Conservation (phyloP, 2,329 filamentous ascomycete genomes). For the Cytospora paraplurivora region DNA sequence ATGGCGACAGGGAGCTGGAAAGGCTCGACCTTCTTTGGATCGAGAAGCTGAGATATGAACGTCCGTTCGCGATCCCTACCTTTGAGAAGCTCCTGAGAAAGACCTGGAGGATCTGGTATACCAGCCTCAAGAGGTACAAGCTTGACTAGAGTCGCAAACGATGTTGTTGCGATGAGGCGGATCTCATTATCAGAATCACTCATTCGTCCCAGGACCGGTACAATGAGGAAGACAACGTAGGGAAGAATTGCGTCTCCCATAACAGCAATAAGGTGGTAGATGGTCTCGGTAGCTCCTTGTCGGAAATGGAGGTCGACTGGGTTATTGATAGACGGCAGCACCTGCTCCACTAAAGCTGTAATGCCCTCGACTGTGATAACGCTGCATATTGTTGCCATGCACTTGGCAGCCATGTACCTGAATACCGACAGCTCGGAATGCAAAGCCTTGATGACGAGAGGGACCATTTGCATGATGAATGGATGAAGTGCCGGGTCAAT, state of each 20-base stretch:
- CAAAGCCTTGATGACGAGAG: constrained; percentile 82
- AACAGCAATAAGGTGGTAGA: constrained; percentile 96
- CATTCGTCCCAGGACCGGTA: constrained; percentile 95
- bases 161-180: constrained; percentile 89
- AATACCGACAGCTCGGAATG: constrained; percentile 89
- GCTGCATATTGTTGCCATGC: constrained; percentile 95
- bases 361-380: constrained; percentile 94
- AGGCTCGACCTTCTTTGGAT: constrained; percentile 93
- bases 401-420: constrained; percentile 95
- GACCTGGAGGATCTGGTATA: constrained; percentile 91
- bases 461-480: constrained; percentile 82
- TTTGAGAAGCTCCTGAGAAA: constrained; percentile 84
- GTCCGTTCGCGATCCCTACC: constrained; percentile 93
- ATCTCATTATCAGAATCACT: constrained; percentile 98
- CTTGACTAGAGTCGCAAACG: constrained; percentile 95
- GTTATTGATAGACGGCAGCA: constrained; percentile 89
- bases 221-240: constrained; percentile 98
- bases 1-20: constrained; percentile 95
- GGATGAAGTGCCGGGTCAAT: constrained; percentile 73
- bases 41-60: constrained; percentile 94
- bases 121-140: constrained; percentile 95
- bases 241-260: constrained; percentile 97
- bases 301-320: constrained; percentile 84
- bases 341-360: constrained; percentile 91
- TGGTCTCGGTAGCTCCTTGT: constrained; percentile 90